phyloP scores from a whole-genome alignment of 2,329 filamentous ascomycete genomes.

The Neofusicoccum ribis region DNA sequence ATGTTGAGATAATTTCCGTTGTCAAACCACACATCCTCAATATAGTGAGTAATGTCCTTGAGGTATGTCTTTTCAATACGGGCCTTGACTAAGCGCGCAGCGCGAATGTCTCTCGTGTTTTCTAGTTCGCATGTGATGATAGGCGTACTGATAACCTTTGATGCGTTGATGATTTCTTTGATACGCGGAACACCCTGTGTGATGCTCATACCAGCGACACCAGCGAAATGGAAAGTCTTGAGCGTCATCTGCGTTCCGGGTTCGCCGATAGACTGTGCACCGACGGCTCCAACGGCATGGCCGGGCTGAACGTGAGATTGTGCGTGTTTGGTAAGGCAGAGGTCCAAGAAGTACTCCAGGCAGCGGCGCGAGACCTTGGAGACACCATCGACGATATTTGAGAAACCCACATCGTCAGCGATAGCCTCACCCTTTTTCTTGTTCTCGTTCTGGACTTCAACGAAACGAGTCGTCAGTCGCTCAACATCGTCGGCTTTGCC shows the following conservation, averaged over 20 bases:
- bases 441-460: conserved; percentile 49
- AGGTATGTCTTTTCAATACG: conserved; percentile 94
- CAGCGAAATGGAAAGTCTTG: conserved; percentile 99
- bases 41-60: conserved; percentile 73
- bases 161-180: conserved; percentile 99
- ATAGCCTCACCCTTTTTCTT: neutral
- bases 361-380: conserved; percentile 80
- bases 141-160: conserved; percentile 88
- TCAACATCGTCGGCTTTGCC: conserved; percentile 56
- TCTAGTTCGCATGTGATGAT: conserved; percentile 85
- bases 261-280: conserved; percentile 96
- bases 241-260: conserved; percentile 98
- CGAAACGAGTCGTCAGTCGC: conserved; percentile 9
- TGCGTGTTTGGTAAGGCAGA: conserved; percentile 87
- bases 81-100: conserved; percentile 87
- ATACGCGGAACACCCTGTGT: conserved; percentile 99
- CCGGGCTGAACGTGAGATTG: conserved; percentile 90
- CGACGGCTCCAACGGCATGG: conserved; percentile 92
- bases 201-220: conserved; percentile 99
- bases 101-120: conserved; percentile 71
- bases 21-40: conserved; percentile 87
- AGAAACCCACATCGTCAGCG: conserved; percentile 14
- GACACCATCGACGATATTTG: conserved; percentile 59
- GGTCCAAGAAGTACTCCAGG: conserved; percentile 71
- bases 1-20: conserved; percentile 75